Conservation (phyloP, 2,329 filamentous ascomycete genomes). For the Aspergillus sp. region DNA sequence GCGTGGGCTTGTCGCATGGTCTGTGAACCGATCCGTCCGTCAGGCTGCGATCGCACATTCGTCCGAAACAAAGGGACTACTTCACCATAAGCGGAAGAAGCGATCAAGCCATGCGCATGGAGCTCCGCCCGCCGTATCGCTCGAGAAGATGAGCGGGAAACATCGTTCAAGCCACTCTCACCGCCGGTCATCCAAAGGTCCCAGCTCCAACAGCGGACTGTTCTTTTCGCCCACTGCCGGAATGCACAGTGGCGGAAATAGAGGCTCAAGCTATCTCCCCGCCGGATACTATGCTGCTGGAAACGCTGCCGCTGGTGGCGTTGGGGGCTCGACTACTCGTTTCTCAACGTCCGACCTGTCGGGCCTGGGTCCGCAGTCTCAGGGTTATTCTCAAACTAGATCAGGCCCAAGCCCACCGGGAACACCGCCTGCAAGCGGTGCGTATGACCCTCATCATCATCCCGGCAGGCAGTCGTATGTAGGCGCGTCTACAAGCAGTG, state of each 20-base stretch:
- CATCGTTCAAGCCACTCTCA: slow-evolving; percentile 39
- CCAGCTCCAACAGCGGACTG: slow-evolving; percentile 67
- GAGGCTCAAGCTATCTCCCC: slow-evolving; percentile 77
- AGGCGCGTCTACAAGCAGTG: slow-evolving; percentile 54
- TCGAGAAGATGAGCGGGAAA: slow-evolving; percentile 49
- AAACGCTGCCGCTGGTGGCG: slow-evolving; percentile 49
- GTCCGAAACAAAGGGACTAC: slow-evolving; percentile 68
- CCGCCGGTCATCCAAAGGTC: slow-evolving; percentile 25
- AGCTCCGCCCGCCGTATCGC: slow-evolving; percentile 48
- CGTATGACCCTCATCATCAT: slow-evolving; percentile 30
- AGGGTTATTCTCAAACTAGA: slow-evolving; percentile 50
- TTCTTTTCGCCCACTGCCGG: slow-evolving; percentile 92
- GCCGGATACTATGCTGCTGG: slow-evolving; percentile 86
- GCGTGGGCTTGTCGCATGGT: slow-evolving; percentile 84
- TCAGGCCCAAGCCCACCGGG: slow-evolving; percentile 61
- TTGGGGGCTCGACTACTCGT: slow-evolving; percentile 33
- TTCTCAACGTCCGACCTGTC: slow-evolving; percentile 60
- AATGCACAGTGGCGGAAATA: slow-evolving; percentile 56
- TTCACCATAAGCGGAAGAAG: slow-evolving; percentile 44
- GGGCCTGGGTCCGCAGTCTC: slow-evolving; percentile 61
- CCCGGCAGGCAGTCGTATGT: slow-evolving; percentile 29
- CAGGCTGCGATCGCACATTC: slow-evolving; percentile 77
- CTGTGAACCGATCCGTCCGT: slow-evolving; percentile 86
- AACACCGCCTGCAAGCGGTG: slow-evolving; percentile 57
- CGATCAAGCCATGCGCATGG: slow-evolving; percentile 27